Evolutionary conservation across 352 stramenopile species (phyloP).

Genomic region (Globisporangium perplexum): DNA sequence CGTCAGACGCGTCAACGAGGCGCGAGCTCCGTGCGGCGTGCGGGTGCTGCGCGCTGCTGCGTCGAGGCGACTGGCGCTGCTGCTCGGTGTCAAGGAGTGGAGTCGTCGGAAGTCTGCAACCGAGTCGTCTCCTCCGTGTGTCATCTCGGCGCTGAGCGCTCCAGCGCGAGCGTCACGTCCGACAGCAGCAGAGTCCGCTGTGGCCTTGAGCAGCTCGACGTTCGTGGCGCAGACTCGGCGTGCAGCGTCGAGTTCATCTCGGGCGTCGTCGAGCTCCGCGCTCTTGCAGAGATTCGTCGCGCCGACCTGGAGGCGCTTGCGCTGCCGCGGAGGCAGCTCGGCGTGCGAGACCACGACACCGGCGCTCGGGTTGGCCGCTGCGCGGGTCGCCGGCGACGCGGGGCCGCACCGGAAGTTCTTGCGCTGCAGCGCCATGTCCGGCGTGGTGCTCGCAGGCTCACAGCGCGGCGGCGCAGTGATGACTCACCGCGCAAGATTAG

Average conservation of each 20-base stretch:
- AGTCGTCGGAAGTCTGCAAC: slow-evolving; percentile 5
- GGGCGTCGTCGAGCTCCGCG: slow-evolving; percentile 1
- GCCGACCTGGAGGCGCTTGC: slow-evolving; percentile 72
- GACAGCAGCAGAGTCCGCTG: slow-evolving; percentile 13
- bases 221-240: slow-evolving; percentile 40
- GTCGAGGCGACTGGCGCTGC: slow-evolving; percentile 11
- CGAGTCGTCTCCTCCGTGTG: neutral
- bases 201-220: slow-evolving; percentile 32
- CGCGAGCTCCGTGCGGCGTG: slow-evolving; percentile 1
- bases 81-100: slow-evolving; percentile 12
- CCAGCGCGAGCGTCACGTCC: slow-evolving; percentile 1
- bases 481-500: no score
- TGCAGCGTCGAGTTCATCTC: slow-evolving; percentile 11
- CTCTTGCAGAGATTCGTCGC: slow-evolving; percentile 53
- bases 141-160: neutral
- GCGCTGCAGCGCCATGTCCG: slow-evolving; percentile 36
- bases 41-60: slow-evolving; percentile 1
- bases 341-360: slow-evolving; percentile 28
- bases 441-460: no score
- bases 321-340: slow-evolving; percentile 44
- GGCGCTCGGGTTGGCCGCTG: neutral
- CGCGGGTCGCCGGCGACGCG: slow-evolving; percentile 13
- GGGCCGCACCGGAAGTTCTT: slow-evolving; percentile 55
- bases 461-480: no score
- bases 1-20: neutral